A percentile compares a stretch with the other conserved stretches of the same genome.
Evolutionary conservation across 805 yeast species (phyloP).

Genomic region (Komagataella mondaviorum): DNA sequence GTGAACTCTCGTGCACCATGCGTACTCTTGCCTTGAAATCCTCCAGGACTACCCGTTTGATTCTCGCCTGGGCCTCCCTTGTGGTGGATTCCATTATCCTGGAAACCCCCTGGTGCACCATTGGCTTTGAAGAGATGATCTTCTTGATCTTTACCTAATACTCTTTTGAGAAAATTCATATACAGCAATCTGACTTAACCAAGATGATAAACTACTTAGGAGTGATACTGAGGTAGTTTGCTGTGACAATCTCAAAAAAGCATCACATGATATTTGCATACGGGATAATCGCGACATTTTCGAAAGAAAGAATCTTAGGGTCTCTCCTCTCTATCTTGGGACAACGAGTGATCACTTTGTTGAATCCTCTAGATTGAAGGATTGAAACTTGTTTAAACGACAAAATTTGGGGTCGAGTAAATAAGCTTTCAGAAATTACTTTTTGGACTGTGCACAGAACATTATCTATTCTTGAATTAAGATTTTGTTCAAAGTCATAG

Average conservation of each 20-base stretch:
- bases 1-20: background rate
- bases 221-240: background rate
- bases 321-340: no score
- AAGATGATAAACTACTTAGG: background rate
- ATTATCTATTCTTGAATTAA: no score
- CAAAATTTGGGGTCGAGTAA: no score
- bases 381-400: no score
- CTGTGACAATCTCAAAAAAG: background rate
- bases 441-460: no score
- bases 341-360: no score
- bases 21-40: background rate
- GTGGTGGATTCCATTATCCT: background rate
- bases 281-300: no score
- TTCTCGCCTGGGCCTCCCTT: background rate
- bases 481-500: no score
- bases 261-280: background rate
- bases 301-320: no score
- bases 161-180: background rate
- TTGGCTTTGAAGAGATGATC: background rate
- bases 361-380: no score
- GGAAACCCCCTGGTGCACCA: background rate
- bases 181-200: background rate
- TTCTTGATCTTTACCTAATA: background rate
- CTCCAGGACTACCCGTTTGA: background rate
- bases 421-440: no score